Conservation (phyloP, 352 stramenopile genomes). For the Phytophthora idaei region DNA sequence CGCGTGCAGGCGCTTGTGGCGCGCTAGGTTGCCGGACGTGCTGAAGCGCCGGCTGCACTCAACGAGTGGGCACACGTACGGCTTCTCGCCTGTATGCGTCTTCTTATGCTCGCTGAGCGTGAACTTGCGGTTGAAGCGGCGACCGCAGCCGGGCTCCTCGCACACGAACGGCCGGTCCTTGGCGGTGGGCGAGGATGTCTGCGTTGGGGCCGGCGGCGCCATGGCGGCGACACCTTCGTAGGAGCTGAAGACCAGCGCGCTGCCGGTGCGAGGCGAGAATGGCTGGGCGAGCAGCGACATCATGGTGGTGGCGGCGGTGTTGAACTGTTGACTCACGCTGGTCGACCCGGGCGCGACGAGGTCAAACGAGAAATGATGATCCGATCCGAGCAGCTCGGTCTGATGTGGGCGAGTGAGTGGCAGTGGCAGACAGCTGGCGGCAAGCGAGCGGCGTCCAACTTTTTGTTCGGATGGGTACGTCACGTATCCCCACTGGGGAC, state of each 20-base stretch:
- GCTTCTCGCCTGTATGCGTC: constrained; percentile 63
- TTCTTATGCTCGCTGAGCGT: constrained; percentile 65
- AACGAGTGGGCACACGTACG: constrained; percentile 48
- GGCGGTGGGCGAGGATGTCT: constrained; percentile 7
- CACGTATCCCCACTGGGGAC: constrained; percentile 1
- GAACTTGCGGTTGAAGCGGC: constrained; percentile 61
- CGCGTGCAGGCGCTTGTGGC: constrained; percentile 58
- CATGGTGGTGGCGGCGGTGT: constrained; percentile 18
- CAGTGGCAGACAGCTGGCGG: constrained; percentile 21
- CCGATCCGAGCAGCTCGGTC: constrained; percentile 13
- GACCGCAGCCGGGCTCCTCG: constrained; percentile 43
- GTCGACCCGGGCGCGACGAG: constrained; percentile 10
- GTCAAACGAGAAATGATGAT: constrained; percentile 41
- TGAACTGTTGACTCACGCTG: constrained; percentile 16
- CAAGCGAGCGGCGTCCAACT: constrained; percentile 17
- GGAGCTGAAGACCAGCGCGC: constrained; percentile 20
- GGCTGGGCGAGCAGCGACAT: constrained; percentile 43
- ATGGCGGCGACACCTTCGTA: constrained; percentile 11
- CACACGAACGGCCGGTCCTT: constrained; percentile 52
- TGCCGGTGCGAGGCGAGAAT: constrained; percentile 23
- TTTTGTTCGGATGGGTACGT: constrained; percentile 26
- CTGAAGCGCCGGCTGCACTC: constrained; percentile 62
- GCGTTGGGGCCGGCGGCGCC: not conserved
- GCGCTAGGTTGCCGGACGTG: constrained; percentile 60
- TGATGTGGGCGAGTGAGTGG: constrained; percentile 18